phyloP scores from a whole-genome alignment of 2,329 filamentous ascomycete species.

The Achaetomium macrosporum region DNA sequence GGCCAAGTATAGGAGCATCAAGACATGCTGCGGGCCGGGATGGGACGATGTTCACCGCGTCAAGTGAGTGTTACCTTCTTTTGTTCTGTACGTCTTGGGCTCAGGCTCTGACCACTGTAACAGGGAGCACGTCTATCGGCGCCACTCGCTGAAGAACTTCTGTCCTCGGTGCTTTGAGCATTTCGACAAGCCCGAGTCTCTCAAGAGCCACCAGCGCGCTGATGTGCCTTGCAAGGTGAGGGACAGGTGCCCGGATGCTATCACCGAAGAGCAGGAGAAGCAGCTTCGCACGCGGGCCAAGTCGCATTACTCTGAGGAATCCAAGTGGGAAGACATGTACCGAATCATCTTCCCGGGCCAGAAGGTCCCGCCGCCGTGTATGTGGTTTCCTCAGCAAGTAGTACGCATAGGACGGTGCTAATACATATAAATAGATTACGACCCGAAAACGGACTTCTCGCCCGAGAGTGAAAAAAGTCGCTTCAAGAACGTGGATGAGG shows the following conservation, averaged over 20 bases:
- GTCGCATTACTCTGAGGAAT: slow-evolving; percentile 12
- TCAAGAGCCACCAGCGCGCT: slow-evolving; percentile 24
- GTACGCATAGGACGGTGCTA: not conserved
- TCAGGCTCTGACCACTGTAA: not conserved
- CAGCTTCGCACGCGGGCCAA: slow-evolving; percentile 21
- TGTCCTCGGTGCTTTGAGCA: slow-evolving; percentile 26
- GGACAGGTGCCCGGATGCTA: slow-evolving; percentile 40
- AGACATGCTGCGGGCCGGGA: slow-evolving; percentile 26
- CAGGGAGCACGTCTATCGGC: slow-evolving; percentile 28
- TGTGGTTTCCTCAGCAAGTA: not conserved
- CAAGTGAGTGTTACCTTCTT: slow-evolving; percentile 18
- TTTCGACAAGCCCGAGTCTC: slow-evolving; percentile 22
- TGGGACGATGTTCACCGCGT: slow-evolving; percentile 24
- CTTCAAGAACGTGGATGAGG: slow-evolving; percentile 20
- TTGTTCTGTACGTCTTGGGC: not conserved
- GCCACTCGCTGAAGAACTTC: slow-evolving; percentile 23
- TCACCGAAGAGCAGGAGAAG: slow-evolving; percentile 40
- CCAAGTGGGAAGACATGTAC: slow-evolving; percentile 27
- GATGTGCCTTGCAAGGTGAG: slow-evolving; percentile 36
- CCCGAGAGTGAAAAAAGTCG: slow-evolving; percentile 13
- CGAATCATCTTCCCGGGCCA: slow-evolving; percentile 21
- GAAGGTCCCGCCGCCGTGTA: slow-evolving; percentile 22
- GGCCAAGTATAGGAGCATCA: slow-evolving; percentile 18
- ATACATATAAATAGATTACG: slow-evolving; percentile 28
- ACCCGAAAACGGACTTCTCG: slow-evolving; percentile 13